Conservation (phyloP, 1,139 yeast species). For the Saccharomyces hybrid region DNA sequence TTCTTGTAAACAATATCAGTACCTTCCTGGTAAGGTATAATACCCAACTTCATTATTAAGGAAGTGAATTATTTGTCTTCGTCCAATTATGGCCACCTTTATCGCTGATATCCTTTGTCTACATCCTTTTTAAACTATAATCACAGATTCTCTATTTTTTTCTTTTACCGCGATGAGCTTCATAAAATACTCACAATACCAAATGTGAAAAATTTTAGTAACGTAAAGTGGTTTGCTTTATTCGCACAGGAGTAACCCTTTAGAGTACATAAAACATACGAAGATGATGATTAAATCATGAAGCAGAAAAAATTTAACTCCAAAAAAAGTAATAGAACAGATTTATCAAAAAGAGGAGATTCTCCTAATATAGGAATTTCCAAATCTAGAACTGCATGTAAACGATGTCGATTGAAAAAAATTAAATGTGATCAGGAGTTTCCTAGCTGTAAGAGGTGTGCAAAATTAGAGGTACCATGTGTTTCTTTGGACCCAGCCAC, state of each 20-base stretch:
- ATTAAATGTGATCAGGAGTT: conserved; percentile 78
- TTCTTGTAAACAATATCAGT: conserved; percentile 18
- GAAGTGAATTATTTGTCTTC: neutral
- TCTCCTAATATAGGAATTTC: conserved; percentile 35
- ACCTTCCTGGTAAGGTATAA: conserved; percentile 26
- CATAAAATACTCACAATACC: neutral
- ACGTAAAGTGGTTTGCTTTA: neutral
- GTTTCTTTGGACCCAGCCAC: conserved; percentile 83
- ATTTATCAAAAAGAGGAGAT: neutral
- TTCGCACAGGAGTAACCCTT: neutral
- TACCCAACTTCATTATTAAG: conserved; percentile 23
- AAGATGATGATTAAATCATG: neutral
- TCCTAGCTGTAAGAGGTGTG: conserved; percentile 71
- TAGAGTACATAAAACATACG: neutral
- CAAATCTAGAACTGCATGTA: conserved; percentile 71
- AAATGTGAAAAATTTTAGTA: neutral
- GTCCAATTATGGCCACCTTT: neutral
- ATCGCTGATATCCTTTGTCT: neutral
- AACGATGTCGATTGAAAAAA: conserved; percentile 71
- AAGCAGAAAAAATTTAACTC: neutral
- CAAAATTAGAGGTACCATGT: conserved; percentile 62
- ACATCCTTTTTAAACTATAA: neutral
- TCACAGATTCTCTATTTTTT: neutral
- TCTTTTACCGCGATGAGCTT: neutral
- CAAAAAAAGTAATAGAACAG: neutral